phyloP scores from a whole-genome alignment of 2,329 filamentous ascomycete genomes.

The Xylariaceae sp. region DNA sequence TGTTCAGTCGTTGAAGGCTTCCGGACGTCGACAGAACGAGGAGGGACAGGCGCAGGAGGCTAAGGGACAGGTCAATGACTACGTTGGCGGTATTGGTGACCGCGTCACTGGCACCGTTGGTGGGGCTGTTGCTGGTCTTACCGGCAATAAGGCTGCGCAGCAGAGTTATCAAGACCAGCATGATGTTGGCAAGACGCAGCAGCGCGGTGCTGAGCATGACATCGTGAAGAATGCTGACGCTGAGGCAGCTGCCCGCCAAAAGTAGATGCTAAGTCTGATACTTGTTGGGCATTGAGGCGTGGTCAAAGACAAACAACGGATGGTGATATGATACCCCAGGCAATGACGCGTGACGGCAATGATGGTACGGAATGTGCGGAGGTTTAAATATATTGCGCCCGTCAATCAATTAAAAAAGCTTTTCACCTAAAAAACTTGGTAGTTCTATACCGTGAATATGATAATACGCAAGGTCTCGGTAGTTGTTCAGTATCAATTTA shows the following conservation, averaged over 20 bases:
- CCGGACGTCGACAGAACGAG: constrained; percentile 73
- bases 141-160: constrained; percentile 65
- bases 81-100: constrained; percentile 61
- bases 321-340: constrained; percentile 15
- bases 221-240: constrained; percentile 67
- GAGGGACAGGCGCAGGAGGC: constrained; percentile 80
- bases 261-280: constrained; percentile 5
- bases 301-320: constrained; percentile 3
- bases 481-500: no score
- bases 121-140: constrained; percentile 64
- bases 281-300: no score
- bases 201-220: constrained; percentile 79
- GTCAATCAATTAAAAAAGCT: no score
- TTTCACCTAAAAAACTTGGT: no score
- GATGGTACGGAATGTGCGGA: no score
- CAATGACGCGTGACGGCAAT: not conserved
- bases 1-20: constrained; percentile 59
- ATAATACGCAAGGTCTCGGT: no score
- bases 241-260: constrained; percentile 18
- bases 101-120: constrained; percentile 70
- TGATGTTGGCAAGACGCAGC: constrained; percentile 76
- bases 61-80: constrained; percentile 73
- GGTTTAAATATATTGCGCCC: no score
- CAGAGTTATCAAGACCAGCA: constrained; percentile 64
- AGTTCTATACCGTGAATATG: no score